Base-by-base conservation (phyloP, 148 eudicot genomes). In the Arctostaphylos glauca region DNA sequence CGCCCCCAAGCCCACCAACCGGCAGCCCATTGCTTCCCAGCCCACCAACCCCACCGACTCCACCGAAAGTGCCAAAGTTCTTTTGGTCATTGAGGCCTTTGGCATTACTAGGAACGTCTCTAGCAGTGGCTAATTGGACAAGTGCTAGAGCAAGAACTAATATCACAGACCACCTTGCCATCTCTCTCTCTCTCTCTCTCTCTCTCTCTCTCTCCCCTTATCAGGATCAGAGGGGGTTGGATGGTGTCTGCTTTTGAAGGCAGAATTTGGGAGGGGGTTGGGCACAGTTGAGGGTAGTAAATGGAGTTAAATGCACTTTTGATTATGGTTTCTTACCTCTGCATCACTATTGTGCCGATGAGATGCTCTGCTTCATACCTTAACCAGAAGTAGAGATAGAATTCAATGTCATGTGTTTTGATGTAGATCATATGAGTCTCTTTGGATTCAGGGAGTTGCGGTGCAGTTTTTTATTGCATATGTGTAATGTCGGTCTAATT, bases 21-120 rank as follows among this genome's bases (percentile, higher is more conserved):
- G 86, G 88, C 64, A 84, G 7, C 5, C 88, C 86, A 23, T 64
- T 41, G 21, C 19, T 12, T 16, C 83, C 88, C 9, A 84, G 9
- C 44, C 88, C 88, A 19, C 50, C 4, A 38, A 55, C 81, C 43
- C 82, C 82, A 4, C 88, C 88, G 16, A 88, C 2, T 5, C 91
- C 91, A 9, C 85, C 86, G 18, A 76, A 83, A 6, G 80, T 31
- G 9, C 72, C 81, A 25, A 86, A 31, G 67, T 88, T 90, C 85
- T 90, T 88, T 64, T 90, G 81, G 80, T 85, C 90, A 38, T 25
- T 79, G 2, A 88, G 79, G 52, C 88, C 86, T 41, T 25, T 13
- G 44, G 25, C 10, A 25, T 13, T 53, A 58, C 56, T 71, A 7
- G 88, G 86, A 66, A 88, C 52, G 74, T 78, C 43, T 82, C 90